Evolutionary conservation across 2,329 filamentous ascomycete species (phyloP).

Genomic region (Fusarium sp.): DNA sequence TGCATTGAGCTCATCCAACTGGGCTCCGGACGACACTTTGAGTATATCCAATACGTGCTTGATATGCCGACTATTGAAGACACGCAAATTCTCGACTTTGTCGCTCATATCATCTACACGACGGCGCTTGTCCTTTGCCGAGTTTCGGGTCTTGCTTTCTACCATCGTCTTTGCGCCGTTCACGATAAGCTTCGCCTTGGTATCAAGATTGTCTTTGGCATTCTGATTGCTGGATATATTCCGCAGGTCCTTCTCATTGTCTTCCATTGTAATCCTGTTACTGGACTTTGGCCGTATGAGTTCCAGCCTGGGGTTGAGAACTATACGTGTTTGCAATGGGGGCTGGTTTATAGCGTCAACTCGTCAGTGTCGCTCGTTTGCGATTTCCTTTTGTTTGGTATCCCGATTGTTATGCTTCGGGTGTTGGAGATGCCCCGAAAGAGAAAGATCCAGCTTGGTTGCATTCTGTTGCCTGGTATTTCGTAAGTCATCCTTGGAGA

Average conservation of each 20-base stretch:
- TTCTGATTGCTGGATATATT: conserved; percentile 61
- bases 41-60: conserved; percentile 64
- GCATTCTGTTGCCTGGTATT: conserved; percentile 65
- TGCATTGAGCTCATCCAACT: conserved; percentile 62
- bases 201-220: conserved; percentile 55
- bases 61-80: conserved; percentile 57
- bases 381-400: conserved; percentile 66
- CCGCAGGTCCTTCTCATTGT: conserved; percentile 66
- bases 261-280: conserved; percentile 67
- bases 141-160: conserved; percentile 67
- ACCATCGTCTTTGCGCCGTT: conserved; percentile 61
- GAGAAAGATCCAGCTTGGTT: conserved; percentile 63
- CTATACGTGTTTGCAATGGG: conserved; percentile 66
- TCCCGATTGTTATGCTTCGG: conserved; percentile 64
- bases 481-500: conserved; percentile 54
- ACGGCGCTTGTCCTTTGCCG: conserved; percentile 65
- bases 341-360: conserved; percentile 66
- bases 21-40: conserved; percentile 64
- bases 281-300: conserved; percentile 66
- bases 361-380: conserved; percentile 65
- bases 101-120: conserved; percentile 67
- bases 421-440: conserved; percentile 60
- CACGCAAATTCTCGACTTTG: conserved; percentile 65
- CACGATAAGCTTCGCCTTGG: conserved; percentile 55
- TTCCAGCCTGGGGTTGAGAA: conserved; percentile 59